Percentiles rank a stretch among this genome's conserved stretches.
These are phyloP conservation scores for Bolboschoenoplectus hybrid DNA, from an alignment of 202 grass and related monocot species.

Conservation along the genomic window DNA sequence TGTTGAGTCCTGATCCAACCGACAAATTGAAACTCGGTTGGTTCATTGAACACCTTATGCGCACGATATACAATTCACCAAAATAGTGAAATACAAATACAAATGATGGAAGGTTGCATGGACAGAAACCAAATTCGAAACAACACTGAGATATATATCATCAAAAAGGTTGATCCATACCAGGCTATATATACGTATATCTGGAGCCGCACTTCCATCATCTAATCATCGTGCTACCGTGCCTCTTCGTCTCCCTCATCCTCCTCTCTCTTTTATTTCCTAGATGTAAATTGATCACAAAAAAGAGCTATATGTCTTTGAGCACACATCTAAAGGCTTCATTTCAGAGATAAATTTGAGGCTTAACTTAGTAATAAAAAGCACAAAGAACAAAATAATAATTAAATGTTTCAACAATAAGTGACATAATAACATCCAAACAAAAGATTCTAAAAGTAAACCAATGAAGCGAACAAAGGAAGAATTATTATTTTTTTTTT, in stretches of 20 bases:
- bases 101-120: neutral
- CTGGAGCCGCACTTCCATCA: neutral
- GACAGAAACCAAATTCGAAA: neutral
- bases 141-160: neutral
- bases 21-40: neutral
- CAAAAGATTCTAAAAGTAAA: neutral
- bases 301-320: neutral
- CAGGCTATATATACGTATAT: neutral
- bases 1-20: neutral
- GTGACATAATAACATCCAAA: neutral
- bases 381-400: neutral
- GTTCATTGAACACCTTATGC: neutral
- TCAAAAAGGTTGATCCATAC: neutral
- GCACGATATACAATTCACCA: neutral
- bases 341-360: neutral
- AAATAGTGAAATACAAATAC: neutral
- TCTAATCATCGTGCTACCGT: neutral
- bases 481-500: neutral
- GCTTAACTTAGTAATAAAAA: neutral
- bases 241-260: neutral
- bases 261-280: neutral
- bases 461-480: neutral
- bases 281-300: neutral
- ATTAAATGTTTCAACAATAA: neutral
- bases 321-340: neutral